Evolutionary conservation across 129 eudicot species (phyloP), one percentile per base, ranked within the genome.

Genomic region (Flaveria ramosissima): DNA sequence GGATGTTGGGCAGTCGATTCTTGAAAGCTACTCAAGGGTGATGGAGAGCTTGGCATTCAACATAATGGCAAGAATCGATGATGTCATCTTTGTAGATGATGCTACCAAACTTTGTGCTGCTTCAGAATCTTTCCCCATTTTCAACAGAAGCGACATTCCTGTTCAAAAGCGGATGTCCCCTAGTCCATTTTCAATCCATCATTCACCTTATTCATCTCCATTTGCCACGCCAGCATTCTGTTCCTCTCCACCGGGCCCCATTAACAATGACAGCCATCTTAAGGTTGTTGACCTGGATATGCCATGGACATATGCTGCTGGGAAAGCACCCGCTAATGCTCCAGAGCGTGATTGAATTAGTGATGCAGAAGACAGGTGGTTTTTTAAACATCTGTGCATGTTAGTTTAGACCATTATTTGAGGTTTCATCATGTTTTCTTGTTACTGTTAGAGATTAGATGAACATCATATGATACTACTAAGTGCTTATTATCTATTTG

Each of bases 1-100:
- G 98, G 98, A 94, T 70, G 97, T 94, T 27, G 98, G 98, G 65
- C 98, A 94, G 52, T 88, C 96, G 52, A 94, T 94, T 72, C 96
- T 94, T 6, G 97, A 94, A 84, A 91, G 97, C 88, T 94, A 94
- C 72, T 94, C 98, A 20, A 82, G 98, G 84, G 98, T 94, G 20
- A 89, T 83, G 90, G 98, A 94, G 84, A 91, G 98, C 84, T 87
- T 94, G 83, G 97, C 98, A 8, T 94, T 87, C 60, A 94, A 94
- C 87, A 86, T 94, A 78, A 91, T 91, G 89, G 98, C 98, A 21
- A 94, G 98, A 81, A 91, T 94, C 19, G 98, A 93, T 73, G 98
- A 93, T 81, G 90, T 93, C 55, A 75, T 93, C 45, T 91, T 71
- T 45, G 93, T 91, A 15, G 98, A 91, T 36, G 92, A 93, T 70